These are phyloP conservation scores for Cladosporium sphaerospermum DNA, from an alignment of 2,329 filamentous ascomycete species.

Conservation along the genomic window DNA sequence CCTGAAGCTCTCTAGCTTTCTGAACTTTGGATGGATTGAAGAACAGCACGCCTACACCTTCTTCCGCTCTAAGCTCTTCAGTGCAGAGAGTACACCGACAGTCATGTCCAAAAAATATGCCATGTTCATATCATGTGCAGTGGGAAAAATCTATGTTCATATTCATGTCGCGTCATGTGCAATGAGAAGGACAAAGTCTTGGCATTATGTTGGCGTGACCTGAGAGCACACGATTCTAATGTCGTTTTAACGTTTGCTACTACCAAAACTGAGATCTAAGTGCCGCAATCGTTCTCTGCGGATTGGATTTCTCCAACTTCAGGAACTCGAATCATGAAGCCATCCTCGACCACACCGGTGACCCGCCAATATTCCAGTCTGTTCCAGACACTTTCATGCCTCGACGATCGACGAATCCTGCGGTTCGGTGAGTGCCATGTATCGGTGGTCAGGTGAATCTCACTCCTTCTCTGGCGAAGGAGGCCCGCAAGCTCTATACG, in stretches of 20 bases:
- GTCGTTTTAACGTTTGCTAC: too few species aligned
- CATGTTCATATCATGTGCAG: not conserved
- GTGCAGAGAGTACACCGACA: not conserved
- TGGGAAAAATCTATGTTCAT: not conserved
- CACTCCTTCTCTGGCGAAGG: too few species aligned
- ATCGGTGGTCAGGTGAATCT: too few species aligned
- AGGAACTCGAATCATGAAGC: not conserved
- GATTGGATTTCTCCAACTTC: not conserved
- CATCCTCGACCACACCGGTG: not conserved
- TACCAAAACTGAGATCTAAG: too few species aligned
- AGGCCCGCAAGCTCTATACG: too few species aligned
- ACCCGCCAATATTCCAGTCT: not conserved
- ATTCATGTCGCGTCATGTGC: not conserved
- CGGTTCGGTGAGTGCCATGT: too few species aligned
- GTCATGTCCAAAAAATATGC: not conserved
- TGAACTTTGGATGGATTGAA: slow-evolving; percentile 1
- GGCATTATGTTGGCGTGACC: not conserved
- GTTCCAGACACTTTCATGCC: not conserved
- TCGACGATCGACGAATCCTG: not conserved
- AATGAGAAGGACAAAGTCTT: not conserved
- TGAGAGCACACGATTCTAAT: not conserved
- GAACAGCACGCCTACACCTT: not conserved
- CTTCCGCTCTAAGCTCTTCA: not conserved
- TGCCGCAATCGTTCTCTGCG: too few species aligned
- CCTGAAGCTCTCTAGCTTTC: not conserved